Evolutionary conservation across 2,329 filamentous ascomycete genomes (phyloP).

Genomic region (Akanthomyces lecanii): DNA sequence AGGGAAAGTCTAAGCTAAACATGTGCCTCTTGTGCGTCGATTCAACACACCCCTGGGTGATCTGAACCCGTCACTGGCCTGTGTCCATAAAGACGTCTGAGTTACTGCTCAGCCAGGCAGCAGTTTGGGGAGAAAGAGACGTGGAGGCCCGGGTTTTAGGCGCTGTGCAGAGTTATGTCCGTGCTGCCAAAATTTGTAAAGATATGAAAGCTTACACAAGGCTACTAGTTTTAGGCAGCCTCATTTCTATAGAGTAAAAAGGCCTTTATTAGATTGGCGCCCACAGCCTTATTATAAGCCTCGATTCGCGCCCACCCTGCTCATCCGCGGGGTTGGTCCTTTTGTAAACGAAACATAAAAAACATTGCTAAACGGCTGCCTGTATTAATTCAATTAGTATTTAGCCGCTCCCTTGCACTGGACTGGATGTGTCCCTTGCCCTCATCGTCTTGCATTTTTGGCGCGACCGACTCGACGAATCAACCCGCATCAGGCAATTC

Average conservation of each 20-base stretch:
- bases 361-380: not conserved
- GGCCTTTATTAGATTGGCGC: too few species aligned
- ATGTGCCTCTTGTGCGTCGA: too few species aligned
- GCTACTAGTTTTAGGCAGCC: not conserved
- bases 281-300: not conserved
- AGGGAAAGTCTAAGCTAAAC: too few species aligned
- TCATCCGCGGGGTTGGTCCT: not conserved
- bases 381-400: not conserved
- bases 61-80: too few species aligned
- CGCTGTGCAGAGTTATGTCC: not conserved
- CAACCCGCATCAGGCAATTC: not conserved
- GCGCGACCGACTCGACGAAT: not conserved
- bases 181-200: too few species aligned
- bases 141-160: too few species aligned
- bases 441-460: not conserved
- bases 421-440: not conserved
- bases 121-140: too few species aligned
- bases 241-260: not conserved
- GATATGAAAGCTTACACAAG: not conserved
- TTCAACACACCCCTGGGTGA: too few species aligned
- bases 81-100: too few species aligned
- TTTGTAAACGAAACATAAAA: not conserved
- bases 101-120: too few species aligned
- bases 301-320: not conserved
- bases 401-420: not conserved